Conservation (phyloP, 345 rosid species). For the Populus tremula region DNA sequence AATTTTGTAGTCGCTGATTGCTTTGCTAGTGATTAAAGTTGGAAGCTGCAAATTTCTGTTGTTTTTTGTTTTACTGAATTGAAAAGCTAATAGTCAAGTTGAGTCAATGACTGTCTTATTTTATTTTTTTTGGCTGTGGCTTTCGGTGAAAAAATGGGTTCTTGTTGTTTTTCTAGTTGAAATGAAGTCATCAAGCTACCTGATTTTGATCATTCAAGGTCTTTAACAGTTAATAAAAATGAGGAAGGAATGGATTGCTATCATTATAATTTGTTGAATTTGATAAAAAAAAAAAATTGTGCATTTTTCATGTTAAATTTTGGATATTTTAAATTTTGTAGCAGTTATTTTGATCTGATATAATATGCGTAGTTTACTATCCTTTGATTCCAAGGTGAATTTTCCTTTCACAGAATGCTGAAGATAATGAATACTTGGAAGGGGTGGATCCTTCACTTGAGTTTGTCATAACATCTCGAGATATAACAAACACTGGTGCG, state of each 20-base stretch:
- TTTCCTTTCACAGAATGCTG: slow-evolving; percentile 49
- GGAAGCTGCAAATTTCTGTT: not conserved
- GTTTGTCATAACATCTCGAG: slow-evolving; percentile 62
- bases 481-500: slow-evolving; percentile 67
- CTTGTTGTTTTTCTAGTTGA: not conserved
- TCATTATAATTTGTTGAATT: not conserved
- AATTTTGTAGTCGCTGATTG: not conserved
- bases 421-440: slow-evolving; percentile 63
- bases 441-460: slow-evolving; percentile 70
- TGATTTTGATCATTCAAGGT: not conserved
- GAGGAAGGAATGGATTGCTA: not conserved
- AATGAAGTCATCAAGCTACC: not conserved
- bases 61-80: not conserved
- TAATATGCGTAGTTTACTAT: not conserved
- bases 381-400: not conserved
- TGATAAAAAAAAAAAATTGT: not conserved
- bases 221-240: not conserved
- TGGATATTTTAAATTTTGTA: not conserved
- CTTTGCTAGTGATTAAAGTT: not conserved
- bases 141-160: not conserved
- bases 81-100: not conserved
- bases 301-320: not conserved
- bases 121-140: not conserved
- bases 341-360: not conserved
- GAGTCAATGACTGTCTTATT: not conserved